A percentile compares a stretch with the other conserved stretches of the same genome.
phyloP scores from a whole-genome alignment of 176 grass and related monocot species.

The Alloteropsis semialata region DNA sequence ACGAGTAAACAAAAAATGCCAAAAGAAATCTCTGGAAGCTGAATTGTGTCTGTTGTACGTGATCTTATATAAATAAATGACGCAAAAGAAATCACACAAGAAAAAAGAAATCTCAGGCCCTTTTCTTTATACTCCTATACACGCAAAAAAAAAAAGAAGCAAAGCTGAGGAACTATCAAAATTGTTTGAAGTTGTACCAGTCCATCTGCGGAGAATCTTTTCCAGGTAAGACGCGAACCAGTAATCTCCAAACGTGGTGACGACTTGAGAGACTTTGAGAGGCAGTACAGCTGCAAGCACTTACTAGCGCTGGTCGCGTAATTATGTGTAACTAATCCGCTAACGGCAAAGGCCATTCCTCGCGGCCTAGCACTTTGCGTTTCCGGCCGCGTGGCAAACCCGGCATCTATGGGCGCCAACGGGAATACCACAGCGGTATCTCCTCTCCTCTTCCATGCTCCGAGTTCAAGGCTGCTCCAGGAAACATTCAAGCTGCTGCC shows the following conservation, averaged over 20 bases:
- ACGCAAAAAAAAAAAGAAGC: no score
- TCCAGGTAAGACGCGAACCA: neutral
- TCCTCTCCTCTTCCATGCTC: neutral
- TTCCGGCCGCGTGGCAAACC: neutral
- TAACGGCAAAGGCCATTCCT: neutral
- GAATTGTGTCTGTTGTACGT: neutral
- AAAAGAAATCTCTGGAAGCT: neutral
- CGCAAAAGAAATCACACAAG: neutral
- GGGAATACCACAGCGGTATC: slow-evolving; percentile 9
- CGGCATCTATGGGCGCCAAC: slow-evolving; percentile 10
- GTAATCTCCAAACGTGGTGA: slow-evolving; percentile 1
- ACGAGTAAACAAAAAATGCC: neutral
- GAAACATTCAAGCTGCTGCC: neutral
- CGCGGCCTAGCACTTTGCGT: neutral
- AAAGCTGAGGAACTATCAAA: neutral
- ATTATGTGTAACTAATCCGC: neutral
- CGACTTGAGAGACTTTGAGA: neutral
- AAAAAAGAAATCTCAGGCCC: neutral
- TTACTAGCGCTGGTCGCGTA: neutral
- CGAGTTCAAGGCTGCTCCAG: neutral
- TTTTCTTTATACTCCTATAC: neutral
- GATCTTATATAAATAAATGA: neutral
- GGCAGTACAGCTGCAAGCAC: neutral
- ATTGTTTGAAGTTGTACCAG: neutral
- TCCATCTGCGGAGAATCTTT: neutral